Conservation (phyloP, 352 stramenopile genomes). For the Phytopythium delawarense region DNA sequence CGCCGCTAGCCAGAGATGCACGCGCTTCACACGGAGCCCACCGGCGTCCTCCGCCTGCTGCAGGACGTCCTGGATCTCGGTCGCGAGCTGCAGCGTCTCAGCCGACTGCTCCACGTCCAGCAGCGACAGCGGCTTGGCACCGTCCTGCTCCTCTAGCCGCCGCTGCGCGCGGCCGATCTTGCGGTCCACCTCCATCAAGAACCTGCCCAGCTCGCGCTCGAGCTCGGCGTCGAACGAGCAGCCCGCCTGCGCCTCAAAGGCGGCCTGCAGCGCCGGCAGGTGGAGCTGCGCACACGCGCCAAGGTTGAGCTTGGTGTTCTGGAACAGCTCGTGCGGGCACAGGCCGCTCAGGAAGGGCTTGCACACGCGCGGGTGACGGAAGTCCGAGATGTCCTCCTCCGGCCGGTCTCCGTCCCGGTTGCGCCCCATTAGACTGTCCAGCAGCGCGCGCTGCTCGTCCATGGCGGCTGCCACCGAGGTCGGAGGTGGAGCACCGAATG, state of each 20-base stretch:
- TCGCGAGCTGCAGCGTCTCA: constrained; percentile 66
- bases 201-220: constrained; percentile 53
- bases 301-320: constrained; percentile 87
- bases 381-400: constrained; percentile 76
- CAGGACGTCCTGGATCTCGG: constrained; percentile 65
- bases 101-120: constrained; percentile 50
- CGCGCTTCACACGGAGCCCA: neutral
- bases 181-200: constrained; percentile 77
- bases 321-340: constrained; percentile 87
- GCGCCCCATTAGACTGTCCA: constrained; percentile 89
- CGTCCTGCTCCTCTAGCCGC: constrained; percentile 62
- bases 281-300: constrained; percentile 72
- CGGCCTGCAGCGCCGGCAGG: constrained; percentile 55
- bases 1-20: neutral
- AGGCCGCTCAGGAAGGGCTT: constrained; percentile 80
- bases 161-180: constrained; percentile 71
- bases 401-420: constrained; percentile 88
- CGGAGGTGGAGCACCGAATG: too few relatives aligned
- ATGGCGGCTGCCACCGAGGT: constrained; percentile 18
- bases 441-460: constrained; percentile 81
- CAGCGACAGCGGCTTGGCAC: constrained; percentile 35
- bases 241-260: constrained; percentile 51
- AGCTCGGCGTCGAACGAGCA: constrained; percentile 74
- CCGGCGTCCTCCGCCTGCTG: constrained; percentile 53
- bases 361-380: constrained; percentile 65